A percentile compares a stretch with the other conserved stretches of the same genome.
Evolutionary conservation across 768 basidiomycete species (phyloP).

Genomic region (Tulasnella sp.): DNA sequence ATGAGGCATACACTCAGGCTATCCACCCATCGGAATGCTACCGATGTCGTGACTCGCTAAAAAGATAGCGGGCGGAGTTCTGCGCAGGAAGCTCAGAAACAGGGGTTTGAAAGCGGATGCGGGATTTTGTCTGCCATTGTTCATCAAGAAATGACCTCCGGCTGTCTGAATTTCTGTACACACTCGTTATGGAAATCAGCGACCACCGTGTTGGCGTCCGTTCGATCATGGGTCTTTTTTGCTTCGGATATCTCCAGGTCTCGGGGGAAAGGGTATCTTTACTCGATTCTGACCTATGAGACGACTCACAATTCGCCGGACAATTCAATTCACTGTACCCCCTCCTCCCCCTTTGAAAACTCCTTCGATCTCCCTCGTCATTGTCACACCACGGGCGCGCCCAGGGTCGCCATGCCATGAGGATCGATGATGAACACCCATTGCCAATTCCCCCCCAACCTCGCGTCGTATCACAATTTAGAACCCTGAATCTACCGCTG

Average conservation of each 20-base stretch:
- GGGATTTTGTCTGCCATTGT: not conserved
- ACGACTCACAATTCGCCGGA: not conserved
- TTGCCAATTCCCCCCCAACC: not conserved
- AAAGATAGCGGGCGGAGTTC: not conserved
- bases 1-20: not conserved
- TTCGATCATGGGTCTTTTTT: not conserved
- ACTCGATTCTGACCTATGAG: not conserved
- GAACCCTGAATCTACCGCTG: not conserved
- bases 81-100: not conserved
- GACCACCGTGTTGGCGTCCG: not conserved
- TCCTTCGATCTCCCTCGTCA: not conserved
- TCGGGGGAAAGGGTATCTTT: not conserved
- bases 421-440: not conserved
- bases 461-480: not conserved
- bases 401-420: not conserved
- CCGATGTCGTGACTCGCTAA: not conserved
- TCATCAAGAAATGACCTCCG: not conserved
- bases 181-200: not conserved
- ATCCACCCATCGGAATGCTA: not conserved
- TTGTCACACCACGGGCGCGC: not conserved
- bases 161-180: not conserved
- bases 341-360: not conserved
- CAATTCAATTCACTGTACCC: slow-evolving; percentile 1
- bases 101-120: not conserved
- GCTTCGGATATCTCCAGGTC: slow-evolving; percentile 2